phyloP scores from a whole-genome alignment of 345 rosid species.

The Moricandia arvensis region DNA sequence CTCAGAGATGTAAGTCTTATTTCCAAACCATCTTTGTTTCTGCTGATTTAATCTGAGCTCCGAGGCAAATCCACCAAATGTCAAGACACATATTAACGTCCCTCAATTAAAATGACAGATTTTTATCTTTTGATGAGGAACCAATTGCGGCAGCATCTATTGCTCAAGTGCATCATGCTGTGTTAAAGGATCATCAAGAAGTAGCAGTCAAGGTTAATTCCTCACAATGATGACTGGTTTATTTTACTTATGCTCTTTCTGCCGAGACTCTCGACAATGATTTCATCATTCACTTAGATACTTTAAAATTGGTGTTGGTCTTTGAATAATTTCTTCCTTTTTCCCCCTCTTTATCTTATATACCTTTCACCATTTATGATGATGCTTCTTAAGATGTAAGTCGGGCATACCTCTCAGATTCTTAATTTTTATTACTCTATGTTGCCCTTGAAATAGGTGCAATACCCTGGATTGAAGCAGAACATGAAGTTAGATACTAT shows the following conservation, averaged over 20 bases:
- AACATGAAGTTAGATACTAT: slow-evolving; percentile 72
- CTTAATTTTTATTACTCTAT: background rate
- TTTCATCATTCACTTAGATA: slow-evolving; percentile 15
- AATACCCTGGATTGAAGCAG: slow-evolving; percentile 73
- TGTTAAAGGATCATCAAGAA: slow-evolving; percentile 57
- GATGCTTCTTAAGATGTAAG: background rate
- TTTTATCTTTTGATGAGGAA: slow-evolving; percentile 72
- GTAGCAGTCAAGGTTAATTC: slow-evolving; percentile 79
- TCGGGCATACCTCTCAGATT: background rate
- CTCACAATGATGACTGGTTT: background rate
- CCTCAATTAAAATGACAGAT: slow-evolving; percentile 43
- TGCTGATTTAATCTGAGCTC: background rate
- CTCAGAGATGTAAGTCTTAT: slow-evolving; percentile 54
- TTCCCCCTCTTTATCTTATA: no score
- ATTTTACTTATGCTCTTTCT: slow-evolving; percentile 2
- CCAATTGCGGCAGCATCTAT: slow-evolving; percentile 96
- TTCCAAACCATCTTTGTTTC: background rate
- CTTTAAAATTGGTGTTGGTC: slow-evolving; percentile 1
- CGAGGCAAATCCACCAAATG: background rate
- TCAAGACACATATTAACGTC: background rate
- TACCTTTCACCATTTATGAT: background rate
- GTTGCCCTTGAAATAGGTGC: slow-evolving; percentile 54
- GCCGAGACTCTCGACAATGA: background rate
- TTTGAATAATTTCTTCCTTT: background rate
- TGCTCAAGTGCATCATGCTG: slow-evolving; percentile 89